These are phyloP conservation scores for Basipetospora chlamydospora DNA, from an alignment of 2,329 filamentous ascomycete genomes.

Conservation along the genomic window DNA sequence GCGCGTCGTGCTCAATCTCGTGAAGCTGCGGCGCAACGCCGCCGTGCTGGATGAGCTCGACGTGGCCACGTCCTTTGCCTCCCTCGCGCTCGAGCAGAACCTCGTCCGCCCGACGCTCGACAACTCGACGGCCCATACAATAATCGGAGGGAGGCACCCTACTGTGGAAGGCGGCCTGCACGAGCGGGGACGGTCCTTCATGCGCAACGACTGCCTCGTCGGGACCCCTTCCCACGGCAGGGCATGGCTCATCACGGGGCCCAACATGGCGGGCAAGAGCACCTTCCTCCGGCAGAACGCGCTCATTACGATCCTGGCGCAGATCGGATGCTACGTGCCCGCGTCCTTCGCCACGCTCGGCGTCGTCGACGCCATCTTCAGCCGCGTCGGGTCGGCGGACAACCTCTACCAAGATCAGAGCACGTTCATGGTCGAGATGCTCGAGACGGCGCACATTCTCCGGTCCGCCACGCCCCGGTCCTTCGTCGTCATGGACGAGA, in stretches of 20 bases:
- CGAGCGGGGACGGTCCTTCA: conserved; percentile 67
- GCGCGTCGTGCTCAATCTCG: conserved; percentile 64
- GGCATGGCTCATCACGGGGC: conserved; percentile 58
- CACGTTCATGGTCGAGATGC: conserved; percentile 99
- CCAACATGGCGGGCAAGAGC: conserved; percentile 98
- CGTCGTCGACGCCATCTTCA: conserved; percentile 92
- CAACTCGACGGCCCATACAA: conserved; percentile 49
- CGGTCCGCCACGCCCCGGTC: conserved; percentile 68
- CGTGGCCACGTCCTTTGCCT: conserved; percentile 73
- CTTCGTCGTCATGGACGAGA: conserved; percentile 97
- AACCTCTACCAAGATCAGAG: conserved; percentile 90
- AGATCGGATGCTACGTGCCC: conserved; percentile 85
- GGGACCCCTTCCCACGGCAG: conserved; percentile 50
- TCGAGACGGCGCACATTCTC: conserved; percentile 85
- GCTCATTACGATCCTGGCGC: conserved; percentile 82
- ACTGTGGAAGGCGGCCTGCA: conserved; percentile 76
- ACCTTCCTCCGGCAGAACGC: conserved; percentile 95
- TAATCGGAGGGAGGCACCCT: conserved; percentile 78
- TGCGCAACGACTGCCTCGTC: conserved; percentile 73
- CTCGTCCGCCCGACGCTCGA: conserved; percentile 63
- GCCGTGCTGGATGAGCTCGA: conserved; percentile 88
- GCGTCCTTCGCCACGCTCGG: conserved; percentile 76
- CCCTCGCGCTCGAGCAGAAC: conserved; percentile 57
- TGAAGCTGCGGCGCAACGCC: conserved; percentile 78
- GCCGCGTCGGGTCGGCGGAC: conserved; percentile 83